Conservation (phyloP, 768 basidiomycete genomes). For the Rhodotorula taiwanensis region DNA sequence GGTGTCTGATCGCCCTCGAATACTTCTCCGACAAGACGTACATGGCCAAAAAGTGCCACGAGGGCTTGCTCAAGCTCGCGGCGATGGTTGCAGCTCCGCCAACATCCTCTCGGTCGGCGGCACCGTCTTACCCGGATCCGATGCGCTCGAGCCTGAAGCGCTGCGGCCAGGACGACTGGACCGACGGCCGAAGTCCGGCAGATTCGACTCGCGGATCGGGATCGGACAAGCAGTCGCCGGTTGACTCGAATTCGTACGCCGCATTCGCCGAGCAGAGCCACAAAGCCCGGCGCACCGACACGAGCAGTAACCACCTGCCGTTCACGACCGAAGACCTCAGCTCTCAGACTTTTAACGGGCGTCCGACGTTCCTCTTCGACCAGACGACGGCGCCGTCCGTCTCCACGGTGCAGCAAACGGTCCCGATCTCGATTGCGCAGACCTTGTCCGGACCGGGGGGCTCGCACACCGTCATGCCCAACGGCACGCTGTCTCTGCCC, state of each 20-base stretch:
- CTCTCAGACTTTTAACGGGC: constrained; percentile 17
- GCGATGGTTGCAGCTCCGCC: neutral
- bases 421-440: too few species aligned
- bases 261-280: neutral
- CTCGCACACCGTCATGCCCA: too few species aligned
- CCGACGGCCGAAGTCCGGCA: constrained; percentile 7
- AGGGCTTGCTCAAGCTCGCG: constrained; percentile 7
- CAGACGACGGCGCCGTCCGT: too few species aligned
- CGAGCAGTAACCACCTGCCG: constrained; percentile 9
- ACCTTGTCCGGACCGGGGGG: too few species aligned
- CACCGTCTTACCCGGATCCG: too few species aligned
- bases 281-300: neutral
- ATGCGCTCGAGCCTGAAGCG: constrained; percentile 12
- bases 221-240: constrained; percentile 3
- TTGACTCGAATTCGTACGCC: neutral
- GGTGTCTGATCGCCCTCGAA: constrained; percentile 55
- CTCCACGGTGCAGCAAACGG: too few species aligned
- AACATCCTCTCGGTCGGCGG: neutral
- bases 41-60: constrained; percentile 13
- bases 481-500: too few species aligned
- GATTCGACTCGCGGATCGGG: neutral
- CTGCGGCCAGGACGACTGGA: constrained; percentile 8
- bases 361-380: constrained; percentile 17
- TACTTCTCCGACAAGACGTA: constrained; percentile 36
- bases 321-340: constrained; percentile 31